Conservation (phyloP, 331 rosid species). For the Saraca asoca region DNA sequence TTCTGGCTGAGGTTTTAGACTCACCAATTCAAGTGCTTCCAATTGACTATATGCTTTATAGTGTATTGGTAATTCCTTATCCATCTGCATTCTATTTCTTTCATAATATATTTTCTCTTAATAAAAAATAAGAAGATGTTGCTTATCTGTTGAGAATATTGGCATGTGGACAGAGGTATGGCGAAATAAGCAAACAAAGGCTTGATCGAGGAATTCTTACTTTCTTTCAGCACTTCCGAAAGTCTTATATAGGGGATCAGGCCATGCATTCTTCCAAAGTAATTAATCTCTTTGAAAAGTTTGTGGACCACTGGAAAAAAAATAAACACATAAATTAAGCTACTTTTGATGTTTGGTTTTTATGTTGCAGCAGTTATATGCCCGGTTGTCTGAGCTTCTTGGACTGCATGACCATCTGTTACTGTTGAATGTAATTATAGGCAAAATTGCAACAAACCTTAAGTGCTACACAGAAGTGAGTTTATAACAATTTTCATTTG, state of each 20-base stretch:
- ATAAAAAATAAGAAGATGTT: neutral
- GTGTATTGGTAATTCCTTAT: neutral
- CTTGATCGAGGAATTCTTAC: slow-evolving; percentile 97
- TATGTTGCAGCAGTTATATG: slow-evolving; percentile 76
- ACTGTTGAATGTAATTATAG: slow-evolving; percentile 81
- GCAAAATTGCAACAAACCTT: slow-evolving; percentile 93
- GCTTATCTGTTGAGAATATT: slow-evolving; percentile 30
- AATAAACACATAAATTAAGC: neutral
- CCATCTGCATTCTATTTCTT: too few species aligned
- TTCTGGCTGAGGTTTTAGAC: too few species aligned
- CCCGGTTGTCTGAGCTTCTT: slow-evolving; percentile 90
- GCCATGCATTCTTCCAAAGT: slow-evolving; percentile 99
- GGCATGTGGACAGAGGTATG: slow-evolving; percentile 71
- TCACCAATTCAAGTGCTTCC: too few species aligned
- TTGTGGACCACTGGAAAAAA: slow-evolving; percentile 4
- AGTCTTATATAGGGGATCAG: slow-evolving; percentile 97
- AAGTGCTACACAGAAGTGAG: slow-evolving; percentile 87
- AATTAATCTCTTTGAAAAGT: slow-evolving; percentile 31
- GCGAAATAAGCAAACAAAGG: slow-evolving; percentile 92
- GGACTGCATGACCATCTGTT: slow-evolving; percentile 93
- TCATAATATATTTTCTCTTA: too few species aligned
- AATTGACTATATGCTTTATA: slow-evolving; percentile 15
- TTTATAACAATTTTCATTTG: neutral
- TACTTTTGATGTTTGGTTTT: slow-evolving; percentile 24
- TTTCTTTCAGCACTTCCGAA: slow-evolving; percentile 91